Conservation (phyloP, 805 yeast species). For the Saccharomycopsis fermentans region DNA sequence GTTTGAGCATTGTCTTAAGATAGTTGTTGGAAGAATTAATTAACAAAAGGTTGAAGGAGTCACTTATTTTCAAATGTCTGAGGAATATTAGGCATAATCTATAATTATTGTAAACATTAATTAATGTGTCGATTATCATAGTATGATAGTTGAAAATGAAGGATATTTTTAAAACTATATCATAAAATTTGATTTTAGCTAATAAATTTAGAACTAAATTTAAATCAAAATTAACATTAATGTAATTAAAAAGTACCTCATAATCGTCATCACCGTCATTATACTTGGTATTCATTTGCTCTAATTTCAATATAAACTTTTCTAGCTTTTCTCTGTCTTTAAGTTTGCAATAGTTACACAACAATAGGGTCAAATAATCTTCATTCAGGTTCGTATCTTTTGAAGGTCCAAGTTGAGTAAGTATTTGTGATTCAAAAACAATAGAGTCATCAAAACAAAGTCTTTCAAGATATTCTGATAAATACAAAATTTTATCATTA, state of each 20-base stretch:
- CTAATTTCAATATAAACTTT: constrained; percentile 29
- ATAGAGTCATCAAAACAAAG: constrained; percentile 8
- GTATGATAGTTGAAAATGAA: constrained; percentile 17
- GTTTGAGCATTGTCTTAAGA: constrained; percentile 54
- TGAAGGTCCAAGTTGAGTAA: constrained; percentile 27
- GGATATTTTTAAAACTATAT: constrained; percentile 12
- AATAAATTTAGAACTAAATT: constrained; percentile 15
- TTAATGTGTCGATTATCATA: constrained; percentile 16
- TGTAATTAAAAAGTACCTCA: constrained; percentile 6
- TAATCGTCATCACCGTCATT: neutral
- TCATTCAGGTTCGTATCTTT: constrained; percentile 4
- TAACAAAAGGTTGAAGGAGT: constrained; percentile 13
- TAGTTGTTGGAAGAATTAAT: constrained; percentile 28
- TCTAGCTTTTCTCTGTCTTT: constrained; percentile 35
- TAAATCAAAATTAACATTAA: constrained; percentile 14
- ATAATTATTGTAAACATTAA: constrained; percentile 12
- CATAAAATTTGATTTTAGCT: constrained; percentile 16
- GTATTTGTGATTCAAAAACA: constrained; percentile 26
- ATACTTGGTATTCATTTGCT: constrained; percentile 8
- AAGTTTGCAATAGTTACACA: constrained; percentile 48
- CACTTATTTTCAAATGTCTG: constrained; percentile 15
- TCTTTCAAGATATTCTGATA: constrained; percentile 34
- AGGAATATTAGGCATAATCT: constrained; percentile 13
- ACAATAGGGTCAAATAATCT: constrained; percentile 44
- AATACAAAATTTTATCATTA: constrained; percentile 38